Evolutionary conservation across 345 rosid species (phyloP), one percentile per base, ranked within the genome.

Genomic region (Camelina hispida): DNA sequence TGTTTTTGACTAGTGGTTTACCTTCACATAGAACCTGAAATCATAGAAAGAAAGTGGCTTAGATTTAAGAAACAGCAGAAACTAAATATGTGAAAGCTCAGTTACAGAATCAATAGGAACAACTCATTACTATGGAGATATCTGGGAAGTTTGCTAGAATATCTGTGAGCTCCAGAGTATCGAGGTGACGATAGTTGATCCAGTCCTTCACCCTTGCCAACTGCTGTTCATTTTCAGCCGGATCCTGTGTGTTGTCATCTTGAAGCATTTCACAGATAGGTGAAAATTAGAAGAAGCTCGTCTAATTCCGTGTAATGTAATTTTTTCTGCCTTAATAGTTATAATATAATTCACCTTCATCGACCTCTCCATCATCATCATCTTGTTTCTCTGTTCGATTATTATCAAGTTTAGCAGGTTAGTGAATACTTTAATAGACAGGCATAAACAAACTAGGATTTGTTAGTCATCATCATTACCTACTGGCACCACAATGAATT

Each of bases 21-120:
- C 99, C 96, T 88, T 89, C 97, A 18, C 81, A 85, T 78, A 92
- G 72, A 55, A 68, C 91, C 98, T 94, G 96, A 85, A 85, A 66
- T 42, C 30, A 66, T 37, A 7, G 61, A 50, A 63, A 70, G 54
- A 50, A n/a, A 38, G 48, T 40, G 62, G n/a, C 70, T 75, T 59
- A 51, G 53, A 35, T 51, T 55, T 25, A 14, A 43, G 14, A 61
- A 60, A 20, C 35, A 40, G 61, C 47, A 51, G 16, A 73, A 80
- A 68, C 46, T 64, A 71, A 5, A 22, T 23, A 50, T 43, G 37
- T 18, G 57, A 25, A 55, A 59, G 43, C 70, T 47, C 32, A 50
- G 23, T 46, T 46, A 55, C 62, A 53, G 57, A 34, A 34, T 40
- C 15, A 57, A 65, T 55, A 50, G 37, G 38, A 71, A 64, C 40